Base-by-base conservation (phyloP, 1,284 basidiomycete genomes). In the Ganoderma lingzhi region DNA sequence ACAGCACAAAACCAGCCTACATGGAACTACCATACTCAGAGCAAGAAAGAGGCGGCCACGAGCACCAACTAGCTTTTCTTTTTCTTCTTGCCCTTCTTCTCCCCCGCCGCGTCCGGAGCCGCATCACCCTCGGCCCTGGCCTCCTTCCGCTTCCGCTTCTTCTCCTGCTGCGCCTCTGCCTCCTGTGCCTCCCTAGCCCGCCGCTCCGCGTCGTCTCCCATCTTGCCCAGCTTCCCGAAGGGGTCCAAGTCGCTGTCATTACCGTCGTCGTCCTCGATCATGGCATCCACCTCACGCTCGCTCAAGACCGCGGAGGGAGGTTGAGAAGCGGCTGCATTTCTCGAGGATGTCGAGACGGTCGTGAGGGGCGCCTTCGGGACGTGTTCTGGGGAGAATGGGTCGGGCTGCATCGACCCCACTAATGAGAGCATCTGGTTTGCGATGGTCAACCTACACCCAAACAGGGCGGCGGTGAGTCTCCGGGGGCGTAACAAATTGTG, bases 381-480 rank as follows among this genome's bases (percentile, higher is more conserved):
- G 76, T 93, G 90, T 42, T 84, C 84, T 0, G 89, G 86, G 28
- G 92, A 93, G 80, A 96, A 95, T 0, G 97, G 97, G 75, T 97
- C 92, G 0, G 84, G 77, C 69, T 98, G 92, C 71, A 99, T 86
- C 1, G 97, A 98, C 12, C 96, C 97, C 37, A 95, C 88, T 17
- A 99, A 84, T 1, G 96, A 97, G 17, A 99, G 85, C 94, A 98
- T 98, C 76, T 97, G 92, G 77, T 99, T 98, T 53, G 96, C 95
- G 62, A 98, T 90, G 9, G 94, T 97, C 70, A 98, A 80, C 39
- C 96, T 98, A 79, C 32, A 64, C 17, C 45, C 61, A 62, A 2
- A 37, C n/a, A 14, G 30, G 9, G 53, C 70, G 41, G 75, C 67
- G 19, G 23, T 55, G 59, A 60, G 23, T 59, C 32, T 32, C 32